Percentiles rank a stretch among this genome's conserved stretches.
These are phyloP conservation scores for Waltiozyma sp. DNA, from an alignment of 1,139 yeast species.

Conservation along the genomic window DNA sequence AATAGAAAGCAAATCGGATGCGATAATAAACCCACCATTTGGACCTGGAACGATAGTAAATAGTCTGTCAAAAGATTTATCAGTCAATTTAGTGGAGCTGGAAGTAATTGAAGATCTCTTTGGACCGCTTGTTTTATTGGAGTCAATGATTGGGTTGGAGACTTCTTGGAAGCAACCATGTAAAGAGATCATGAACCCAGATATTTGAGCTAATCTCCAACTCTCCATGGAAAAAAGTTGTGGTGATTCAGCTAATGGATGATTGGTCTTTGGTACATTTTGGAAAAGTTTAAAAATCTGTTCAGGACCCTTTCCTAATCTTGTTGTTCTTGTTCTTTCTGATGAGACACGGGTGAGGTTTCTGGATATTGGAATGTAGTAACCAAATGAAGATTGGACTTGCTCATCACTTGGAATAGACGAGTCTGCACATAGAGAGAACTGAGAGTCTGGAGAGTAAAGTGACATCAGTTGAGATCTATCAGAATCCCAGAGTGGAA, in stretches of 20 bases:
- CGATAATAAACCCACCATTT: slow-evolving; percentile 67
- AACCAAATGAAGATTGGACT: slow-evolving; percentile 43
- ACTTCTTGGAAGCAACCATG: slow-evolving; percentile 81
- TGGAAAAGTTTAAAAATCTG: slow-evolving; percentile 51
- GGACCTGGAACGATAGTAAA: slow-evolving; percentile 71
- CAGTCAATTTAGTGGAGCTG: slow-evolving; percentile 34
- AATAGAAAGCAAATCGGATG: slow-evolving; percentile 68
- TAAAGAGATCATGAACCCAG: slow-evolving; percentile 64
- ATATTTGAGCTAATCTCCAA: slow-evolving; percentile 57
- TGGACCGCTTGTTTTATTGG: slow-evolving; percentile 15
- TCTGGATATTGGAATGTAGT: slow-evolving; percentile 61
- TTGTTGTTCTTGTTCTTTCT: slow-evolving; percentile 39
- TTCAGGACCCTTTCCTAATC: slow-evolving; percentile 64
- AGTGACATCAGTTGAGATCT: slow-evolving; percentile 58
- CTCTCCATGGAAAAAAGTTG: slow-evolving; percentile 67
- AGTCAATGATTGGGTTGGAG: slow-evolving; percentile 36
- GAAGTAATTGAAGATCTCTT: slow-evolving; percentile 20
- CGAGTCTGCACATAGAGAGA: slow-evolving; percentile 54
- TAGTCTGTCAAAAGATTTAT: slow-evolving; percentile 78
- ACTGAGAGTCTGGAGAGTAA: slow-evolving; percentile 77
- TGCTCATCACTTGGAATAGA: slow-evolving; percentile 29
- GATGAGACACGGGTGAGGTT: slow-evolving; percentile 64
- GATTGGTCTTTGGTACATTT: slow-evolving; percentile 66
- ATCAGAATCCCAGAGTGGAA: slow-evolving; percentile 74
- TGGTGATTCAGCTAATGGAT: slow-evolving; percentile 53